phyloP scores from a whole-genome alignment of 306 rosid genomes.

The Geum urbanum region DNA sequence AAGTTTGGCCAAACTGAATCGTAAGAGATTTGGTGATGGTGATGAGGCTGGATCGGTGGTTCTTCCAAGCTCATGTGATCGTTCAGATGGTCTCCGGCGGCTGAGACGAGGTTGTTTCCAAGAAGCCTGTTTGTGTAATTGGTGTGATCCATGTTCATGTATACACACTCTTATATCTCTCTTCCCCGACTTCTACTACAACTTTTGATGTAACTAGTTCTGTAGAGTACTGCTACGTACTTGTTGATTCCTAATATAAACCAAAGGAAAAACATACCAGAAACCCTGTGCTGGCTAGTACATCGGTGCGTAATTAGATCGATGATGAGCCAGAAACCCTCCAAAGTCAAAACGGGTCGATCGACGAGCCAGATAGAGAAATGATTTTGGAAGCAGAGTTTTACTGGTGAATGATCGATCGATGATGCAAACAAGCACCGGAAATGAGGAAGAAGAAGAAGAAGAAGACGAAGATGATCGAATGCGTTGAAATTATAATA shows the following conservation, averaged over 20 bases:
- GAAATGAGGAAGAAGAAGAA: neutral
- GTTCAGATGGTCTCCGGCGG: slow-evolving; percentile 28
- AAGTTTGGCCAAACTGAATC: slow-evolving; percentile 5
- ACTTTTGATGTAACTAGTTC: neutral
- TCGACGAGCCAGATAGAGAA: neutral
- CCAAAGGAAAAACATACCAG: neutral
- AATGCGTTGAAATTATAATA: slow-evolving; percentile 24
- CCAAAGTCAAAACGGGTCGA: neutral
- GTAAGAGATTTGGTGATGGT: neutral
- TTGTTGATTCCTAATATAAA: neutral
- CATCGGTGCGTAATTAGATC: too few relatives aligned
- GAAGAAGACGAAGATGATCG: slow-evolving; percentile 8
- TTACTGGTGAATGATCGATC: slow-evolving; percentile 23
- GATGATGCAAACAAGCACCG: slow-evolving; percentile 34
- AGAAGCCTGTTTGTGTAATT: slow-evolving; percentile 27
- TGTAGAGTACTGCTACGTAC: neutral
- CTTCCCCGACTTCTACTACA: neutral
- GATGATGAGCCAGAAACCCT: neutral
- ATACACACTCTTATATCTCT: neutral
- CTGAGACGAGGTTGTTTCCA: slow-evolving; percentile 25
- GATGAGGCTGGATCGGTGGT: slow-evolving; percentile 21
- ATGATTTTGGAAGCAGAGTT: slow-evolving; percentile 21
- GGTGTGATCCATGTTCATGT: slow-evolving; percentile 42
- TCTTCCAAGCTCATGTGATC: slow-evolving; percentile 33
- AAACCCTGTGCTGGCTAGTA: too few relatives aligned